Percentiles rank a stretch among this genome's conserved stretches.
These are phyloP conservation scores for Dovyalis caffra DNA, from an alignment of 345 rosid species.

Conservation along the genomic window DNA sequence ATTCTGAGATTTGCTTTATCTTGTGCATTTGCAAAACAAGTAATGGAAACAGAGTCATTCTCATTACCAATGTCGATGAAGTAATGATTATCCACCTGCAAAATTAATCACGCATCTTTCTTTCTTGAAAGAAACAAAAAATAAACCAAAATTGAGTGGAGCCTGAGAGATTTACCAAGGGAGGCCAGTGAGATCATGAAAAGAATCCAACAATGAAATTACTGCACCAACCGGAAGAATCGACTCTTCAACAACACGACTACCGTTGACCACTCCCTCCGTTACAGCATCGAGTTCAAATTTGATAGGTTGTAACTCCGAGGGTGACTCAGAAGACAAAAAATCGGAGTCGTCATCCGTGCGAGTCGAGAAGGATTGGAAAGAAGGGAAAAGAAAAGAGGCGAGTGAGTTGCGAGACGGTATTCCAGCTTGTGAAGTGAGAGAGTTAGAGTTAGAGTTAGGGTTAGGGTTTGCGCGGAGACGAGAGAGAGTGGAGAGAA, in stretches of 20 bases:
- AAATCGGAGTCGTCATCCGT: constrained; percentile 17
- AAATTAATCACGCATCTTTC: background rate
- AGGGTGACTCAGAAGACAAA: background rate
- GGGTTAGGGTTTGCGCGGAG: constrained; percentile 13
- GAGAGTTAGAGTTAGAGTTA: background rate
- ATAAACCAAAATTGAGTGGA: background rate
- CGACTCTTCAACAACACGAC: constrained; percentile 27
- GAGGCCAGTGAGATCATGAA: constrained; percentile 70
- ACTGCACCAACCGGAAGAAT: constrained; percentile 48
- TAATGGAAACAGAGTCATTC: constrained; percentile 59
- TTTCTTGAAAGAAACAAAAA: too few species aligned
- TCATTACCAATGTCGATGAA: constrained; percentile 69
- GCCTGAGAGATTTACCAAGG: constrained; percentile 65
- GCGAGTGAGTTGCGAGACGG: background rate
- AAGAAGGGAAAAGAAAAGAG: constrained; percentile 1
- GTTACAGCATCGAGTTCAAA: constrained; percentile 17
- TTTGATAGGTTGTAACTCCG: constrained; percentile 13
- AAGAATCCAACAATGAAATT: constrained; percentile 63
- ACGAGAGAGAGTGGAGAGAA: constrained; percentile 9
- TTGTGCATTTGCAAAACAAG: constrained; percentile 66
- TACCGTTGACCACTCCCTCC: constrained; percentile 22
- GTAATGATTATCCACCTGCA: constrained; percentile 82
- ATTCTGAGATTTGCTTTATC: constrained; percentile 48
- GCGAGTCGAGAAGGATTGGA: constrained; percentile 39
- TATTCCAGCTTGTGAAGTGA: constrained; percentile 7